Conservation (phyloP, 2,329 filamentous ascomycete genomes). For the Orbilia javanica region DNA sequence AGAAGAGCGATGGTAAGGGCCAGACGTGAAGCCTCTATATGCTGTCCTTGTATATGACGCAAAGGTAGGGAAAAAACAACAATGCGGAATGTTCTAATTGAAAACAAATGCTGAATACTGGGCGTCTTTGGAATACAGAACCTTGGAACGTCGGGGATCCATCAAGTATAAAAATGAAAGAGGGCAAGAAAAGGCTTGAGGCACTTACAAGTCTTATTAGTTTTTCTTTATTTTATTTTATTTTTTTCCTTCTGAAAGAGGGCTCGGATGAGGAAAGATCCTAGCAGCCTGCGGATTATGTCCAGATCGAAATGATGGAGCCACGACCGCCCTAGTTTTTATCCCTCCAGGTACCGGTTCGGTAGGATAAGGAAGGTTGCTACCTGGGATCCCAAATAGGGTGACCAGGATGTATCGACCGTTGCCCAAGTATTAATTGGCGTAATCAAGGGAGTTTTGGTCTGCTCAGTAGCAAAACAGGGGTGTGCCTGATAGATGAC, state of each 20-base stretch:
- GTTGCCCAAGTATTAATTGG: conserved; percentile 58
- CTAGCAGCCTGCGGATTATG: conserved; percentile 50
- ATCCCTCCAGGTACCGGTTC: conserved; percentile 56
- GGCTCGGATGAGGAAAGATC: conserved; percentile 58
- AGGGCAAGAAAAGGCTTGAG: conserved; percentile 56
- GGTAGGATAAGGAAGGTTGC: conserved; percentile 58
- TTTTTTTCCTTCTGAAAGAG: conserved; percentile 48
- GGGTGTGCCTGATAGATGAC: conserved; percentile 58
- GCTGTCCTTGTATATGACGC: conserved; percentile 55
- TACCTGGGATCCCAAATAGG: conserved; percentile 58
- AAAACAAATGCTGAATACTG: conserved; percentile 53
- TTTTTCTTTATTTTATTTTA: conserved; percentile 47
- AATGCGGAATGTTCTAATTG: conserved; percentile 55
- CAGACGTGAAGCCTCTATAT: conserved; percentile 55
- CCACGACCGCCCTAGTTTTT: conserved; percentile 58
- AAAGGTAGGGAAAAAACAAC: conserved; percentile 56
- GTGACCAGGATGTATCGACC: conserved; percentile 51
- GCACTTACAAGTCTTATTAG: conserved; percentile 57
- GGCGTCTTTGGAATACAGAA: conserved; percentile 54
- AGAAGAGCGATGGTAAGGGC: conserved; percentile 37
- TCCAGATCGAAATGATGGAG: conserved; percentile 58
- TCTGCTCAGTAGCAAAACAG: conserved; percentile 52
- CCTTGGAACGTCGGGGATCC: conserved; percentile 49
- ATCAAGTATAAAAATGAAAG: conserved; percentile 59
- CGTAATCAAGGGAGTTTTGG: conserved; percentile 58